Evolutionary conservation across 2,329 filamentous ascomycete genomes (phyloP).

Genomic region (Diatrype stigma): DNA sequence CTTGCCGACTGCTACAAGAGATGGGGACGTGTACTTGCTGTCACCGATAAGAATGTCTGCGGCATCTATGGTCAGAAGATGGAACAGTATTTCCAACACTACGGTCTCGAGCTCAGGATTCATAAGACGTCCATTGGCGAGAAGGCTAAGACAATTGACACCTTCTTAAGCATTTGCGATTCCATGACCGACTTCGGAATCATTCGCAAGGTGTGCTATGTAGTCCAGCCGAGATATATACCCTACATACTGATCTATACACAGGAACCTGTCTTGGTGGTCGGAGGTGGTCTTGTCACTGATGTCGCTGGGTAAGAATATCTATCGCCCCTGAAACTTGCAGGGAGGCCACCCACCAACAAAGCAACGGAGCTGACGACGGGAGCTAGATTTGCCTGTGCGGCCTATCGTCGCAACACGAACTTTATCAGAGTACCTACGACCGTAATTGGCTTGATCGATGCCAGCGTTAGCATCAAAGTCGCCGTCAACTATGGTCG

Average conservation of each 20-base stretch:
- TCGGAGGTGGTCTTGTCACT: slow-evolving; percentile 67
- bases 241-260: slow-evolving; percentile 4
- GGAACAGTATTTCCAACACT: slow-evolving; percentile 62
- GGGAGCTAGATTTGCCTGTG: slow-evolving; percentile 63
- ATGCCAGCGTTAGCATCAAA: slow-evolving; percentile 72
- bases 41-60: slow-evolving; percentile 70
- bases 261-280: slow-evolving; percentile 60
- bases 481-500: slow-evolving; percentile 75
- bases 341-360: no score
- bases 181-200: slow-evolving; percentile 72
- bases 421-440: slow-evolving; percentile 72
- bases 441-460: slow-evolving; percentile 71
- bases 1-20: slow-evolving; percentile 61
- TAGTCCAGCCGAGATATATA: neutral
- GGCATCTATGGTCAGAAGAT: slow-evolving; percentile 63
- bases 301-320: slow-evolving; percentile 65
- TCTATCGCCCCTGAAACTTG: slow-evolving; percentile 20
- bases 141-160: slow-evolving; percentile 70
- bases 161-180: slow-evolving; percentile 64
- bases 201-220: slow-evolving; percentile 52
- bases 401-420: slow-evolving; percentile 66
- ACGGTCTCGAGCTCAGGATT: slow-evolving; percentile 58
- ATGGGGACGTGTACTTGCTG: slow-evolving; percentile 62
- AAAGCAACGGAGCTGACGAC: slow-evolving; percentile 9
- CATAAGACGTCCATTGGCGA: slow-evolving; percentile 73